These are phyloP conservation scores for Eucalyptus curtisii DNA, from an alignment of 345 rosid species.

Conservation along the genomic window DNA sequence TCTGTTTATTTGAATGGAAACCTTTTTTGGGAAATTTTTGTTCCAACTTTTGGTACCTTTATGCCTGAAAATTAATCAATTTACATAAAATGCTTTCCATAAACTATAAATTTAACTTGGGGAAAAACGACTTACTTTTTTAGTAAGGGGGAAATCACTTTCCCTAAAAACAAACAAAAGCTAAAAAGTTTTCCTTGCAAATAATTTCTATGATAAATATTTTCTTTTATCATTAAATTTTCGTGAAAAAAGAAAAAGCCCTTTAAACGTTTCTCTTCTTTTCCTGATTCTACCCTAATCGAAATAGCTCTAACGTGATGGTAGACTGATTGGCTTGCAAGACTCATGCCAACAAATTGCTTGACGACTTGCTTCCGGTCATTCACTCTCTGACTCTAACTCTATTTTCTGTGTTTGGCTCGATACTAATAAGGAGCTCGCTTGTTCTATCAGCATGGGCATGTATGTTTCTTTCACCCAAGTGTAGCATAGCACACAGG, in stretches of 20 bases:
- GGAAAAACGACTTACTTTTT: not conserved
- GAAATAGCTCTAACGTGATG: not conserved
- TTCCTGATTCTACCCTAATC: not conserved
- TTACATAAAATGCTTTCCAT: not conserved
- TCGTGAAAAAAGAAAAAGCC: not conserved
- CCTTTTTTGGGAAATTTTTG: not conserved
- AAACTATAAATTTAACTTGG: fast-evolving
- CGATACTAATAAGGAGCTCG: not conserved
- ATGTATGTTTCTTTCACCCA: not conserved
- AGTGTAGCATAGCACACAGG: not conserved
- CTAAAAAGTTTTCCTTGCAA: not conserved
- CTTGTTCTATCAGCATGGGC: not conserved
- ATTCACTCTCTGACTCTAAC: not conserved
- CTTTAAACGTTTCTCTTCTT: not conserved
- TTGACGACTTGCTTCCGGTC: not conserved
- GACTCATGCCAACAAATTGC: not conserved
- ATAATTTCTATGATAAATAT: not conserved
- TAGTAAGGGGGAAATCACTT: not conserved
- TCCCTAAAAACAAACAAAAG: not conserved
- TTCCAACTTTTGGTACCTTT: not conserved
- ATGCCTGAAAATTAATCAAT: not conserved
- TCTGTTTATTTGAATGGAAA: not conserved
- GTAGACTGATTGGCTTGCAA: not conserved
- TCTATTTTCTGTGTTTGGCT: not conserved
- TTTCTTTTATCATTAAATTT: not conserved